phyloP scores from a whole-genome alignment of 2,329 filamentous ascomycete genomes.

The Bipolaris cookei region DNA sequence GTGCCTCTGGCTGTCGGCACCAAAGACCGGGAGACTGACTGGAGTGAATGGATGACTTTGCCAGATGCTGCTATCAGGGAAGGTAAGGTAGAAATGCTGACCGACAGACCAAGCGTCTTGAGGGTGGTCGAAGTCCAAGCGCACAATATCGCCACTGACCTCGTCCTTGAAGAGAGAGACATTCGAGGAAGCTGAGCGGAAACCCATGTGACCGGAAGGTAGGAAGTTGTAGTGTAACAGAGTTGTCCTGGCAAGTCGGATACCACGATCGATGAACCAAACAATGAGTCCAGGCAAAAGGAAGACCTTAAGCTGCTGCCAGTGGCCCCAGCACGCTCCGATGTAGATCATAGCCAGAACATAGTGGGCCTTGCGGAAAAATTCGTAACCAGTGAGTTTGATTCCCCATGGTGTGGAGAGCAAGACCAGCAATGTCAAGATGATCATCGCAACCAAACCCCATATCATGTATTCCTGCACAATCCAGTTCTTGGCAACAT shows the following conservation, averaged over 20 bases:
- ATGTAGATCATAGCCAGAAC: constrained; percentile 76
- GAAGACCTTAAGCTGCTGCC: constrained; percentile 61
- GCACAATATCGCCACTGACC: constrained; percentile 59
- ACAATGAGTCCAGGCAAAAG: constrained; percentile 63
- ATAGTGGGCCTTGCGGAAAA: constrained; percentile 77
- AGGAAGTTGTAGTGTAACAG: constrained; percentile 62
- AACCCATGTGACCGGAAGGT: constrained; percentile 40
- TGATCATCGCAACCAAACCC: constrained; percentile 71
- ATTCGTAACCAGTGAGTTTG: constrained; percentile 73
- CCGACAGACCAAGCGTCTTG: constrained; percentile 69
- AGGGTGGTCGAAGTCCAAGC: constrained; percentile 69
- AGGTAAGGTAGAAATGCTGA: constrained; percentile 75
- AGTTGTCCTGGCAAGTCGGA: constrained; percentile 64
- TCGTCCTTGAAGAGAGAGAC: constrained; percentile 47
- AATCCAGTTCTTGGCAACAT: constrained; percentile 63
- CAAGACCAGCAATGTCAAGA: constrained; percentile 67
- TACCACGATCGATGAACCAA: constrained; percentile 68
- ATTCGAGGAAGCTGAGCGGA: constrained; percentile 35
- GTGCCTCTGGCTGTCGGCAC: constrained; percentile 35
- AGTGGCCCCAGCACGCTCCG: constrained; percentile 77
- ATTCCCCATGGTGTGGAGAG: constrained; percentile 67
- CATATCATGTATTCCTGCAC: constrained; percentile 72
- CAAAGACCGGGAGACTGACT: constrained; percentile 34
- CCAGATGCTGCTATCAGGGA: constrained; percentile 70
- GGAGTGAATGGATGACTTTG: constrained; percentile 72